Conservation (phyloP, 2,329 filamentous ascomycete genomes). For the Cercospora beticola region DNA sequence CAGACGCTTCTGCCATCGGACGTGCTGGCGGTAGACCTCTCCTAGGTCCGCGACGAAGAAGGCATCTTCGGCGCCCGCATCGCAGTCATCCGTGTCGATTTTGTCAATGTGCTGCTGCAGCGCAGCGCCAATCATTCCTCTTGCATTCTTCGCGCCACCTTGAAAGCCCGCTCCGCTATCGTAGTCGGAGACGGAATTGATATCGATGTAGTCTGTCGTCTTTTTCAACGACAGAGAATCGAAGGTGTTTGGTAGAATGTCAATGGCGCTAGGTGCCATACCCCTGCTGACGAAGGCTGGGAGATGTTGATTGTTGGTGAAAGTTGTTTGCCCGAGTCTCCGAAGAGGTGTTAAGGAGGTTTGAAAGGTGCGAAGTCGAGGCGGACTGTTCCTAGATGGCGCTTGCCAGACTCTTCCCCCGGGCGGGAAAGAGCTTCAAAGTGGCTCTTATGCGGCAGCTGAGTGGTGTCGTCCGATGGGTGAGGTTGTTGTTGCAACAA, state of each 20-base stretch:
- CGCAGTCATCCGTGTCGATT: conserved; percentile 84
- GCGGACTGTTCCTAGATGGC: conserved; percentile 66
- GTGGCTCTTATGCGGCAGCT: conserved; percentile 99
- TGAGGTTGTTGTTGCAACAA: conserved; percentile 48
- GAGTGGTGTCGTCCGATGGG: conserved; percentile 57
- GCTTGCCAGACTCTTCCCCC: conserved; percentile 99
- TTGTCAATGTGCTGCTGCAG: conserved; percentile 79
- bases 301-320: conserved; percentile 16
- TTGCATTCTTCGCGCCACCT: conserved; percentile 58
- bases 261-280: conserved; percentile 71
- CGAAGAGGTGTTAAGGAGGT: conserved; percentile 74
- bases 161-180: conserved; percentile 38
- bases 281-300: conserved; percentile 45
- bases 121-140: conserved; percentile 81
- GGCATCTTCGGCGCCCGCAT: conserved; percentile 90
- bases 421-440: conserved; percentile 94
- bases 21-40: conserved; percentile 96
- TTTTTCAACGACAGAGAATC: conserved; percentile 42
- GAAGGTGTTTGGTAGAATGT: conserved; percentile 45
- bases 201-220: conserved; percentile 26
- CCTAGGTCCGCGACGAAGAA: conserved; percentile 98
- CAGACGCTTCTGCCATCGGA: conserved; percentile 96
- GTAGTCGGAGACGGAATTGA: conserved; percentile 25
- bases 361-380: conserved; percentile 89
- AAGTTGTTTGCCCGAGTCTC: conserved; percentile 24